Evolutionary conservation across 2,329 filamentous ascomycete species (phyloP).

Genomic region (Cercospora sesami): DNA sequence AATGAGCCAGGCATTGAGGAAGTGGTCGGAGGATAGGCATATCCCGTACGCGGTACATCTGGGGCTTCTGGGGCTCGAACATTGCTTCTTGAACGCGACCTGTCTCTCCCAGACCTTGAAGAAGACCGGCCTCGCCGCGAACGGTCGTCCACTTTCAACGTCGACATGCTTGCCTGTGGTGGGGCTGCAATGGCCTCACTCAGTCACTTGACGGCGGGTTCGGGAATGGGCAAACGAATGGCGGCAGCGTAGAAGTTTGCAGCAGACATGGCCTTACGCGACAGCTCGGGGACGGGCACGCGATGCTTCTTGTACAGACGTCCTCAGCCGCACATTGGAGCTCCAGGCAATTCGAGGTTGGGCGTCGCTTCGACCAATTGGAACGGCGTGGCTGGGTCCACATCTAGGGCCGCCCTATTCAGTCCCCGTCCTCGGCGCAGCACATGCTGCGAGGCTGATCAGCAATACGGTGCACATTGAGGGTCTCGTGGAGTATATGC

Average conservation of each 20-base stretch:
- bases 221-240: constrained; percentile 12
- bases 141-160: constrained; percentile 44
- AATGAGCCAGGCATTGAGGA: constrained; percentile 27
- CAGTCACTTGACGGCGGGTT: constrained; percentile 9
- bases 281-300: background rate
- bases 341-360: constrained; percentile 7
- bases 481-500: background rate
- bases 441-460: background rate
- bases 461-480: background rate
- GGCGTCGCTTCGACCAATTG: background rate
- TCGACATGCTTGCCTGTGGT: constrained; percentile 20
- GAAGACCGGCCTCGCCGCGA: constrained; percentile 46
- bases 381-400: constrained; percentile 10
- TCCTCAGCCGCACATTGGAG: constrained; percentile 17
- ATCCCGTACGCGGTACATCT: constrained; percentile 25
- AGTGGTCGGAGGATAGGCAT: constrained; percentile 28
- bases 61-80: constrained; percentile 39
- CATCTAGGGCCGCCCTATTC: background rate
- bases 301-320: background rate
- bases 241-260: constrained; percentile 12
- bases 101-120: constrained; percentile 41
- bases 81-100: constrained; percentile 44
- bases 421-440: background rate
- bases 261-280: constrained; percentile 9
- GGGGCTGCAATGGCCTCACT: constrained; percentile 9